phyloP scores from a whole-genome alignment of 1,139 yeast genomes.

The Debaryomyces fabryi region DNA sequence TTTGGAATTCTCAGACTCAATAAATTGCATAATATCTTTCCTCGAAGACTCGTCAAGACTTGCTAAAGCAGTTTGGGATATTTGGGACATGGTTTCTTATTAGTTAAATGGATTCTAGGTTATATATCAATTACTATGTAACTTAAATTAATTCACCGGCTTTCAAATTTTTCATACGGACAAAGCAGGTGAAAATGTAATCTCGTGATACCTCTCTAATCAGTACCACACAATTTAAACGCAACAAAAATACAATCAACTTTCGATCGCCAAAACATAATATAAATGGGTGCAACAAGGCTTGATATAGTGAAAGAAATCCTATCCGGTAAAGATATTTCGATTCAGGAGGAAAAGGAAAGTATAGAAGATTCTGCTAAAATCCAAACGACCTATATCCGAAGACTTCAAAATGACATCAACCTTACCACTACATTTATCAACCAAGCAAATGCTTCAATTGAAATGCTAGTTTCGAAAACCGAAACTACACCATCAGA shows the following conservation, averaged over 20 bases:
- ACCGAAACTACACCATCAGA: constrained; percentile 12
- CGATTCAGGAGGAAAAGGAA: neutral
- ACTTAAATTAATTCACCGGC: neutral
- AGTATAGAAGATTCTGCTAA: constrained; percentile 14
- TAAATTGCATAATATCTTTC: constrained; percentile 72
- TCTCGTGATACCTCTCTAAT: constrained; percentile 3
- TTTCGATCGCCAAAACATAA: neutral
- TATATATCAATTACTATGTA: neutral
- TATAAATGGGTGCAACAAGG: constrained; percentile 7
- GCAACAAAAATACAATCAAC: neutral
- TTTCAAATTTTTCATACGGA: constrained; percentile 6
- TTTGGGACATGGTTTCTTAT: constrained; percentile 50
- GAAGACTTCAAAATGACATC: constrained; percentile 32
- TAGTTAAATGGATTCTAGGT: neutral
- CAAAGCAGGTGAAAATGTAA: neutral
- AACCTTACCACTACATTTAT: constrained; percentile 27
- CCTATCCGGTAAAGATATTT: neutral
- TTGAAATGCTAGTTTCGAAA: constrained; percentile 17
- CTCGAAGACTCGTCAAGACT: constrained; percentile 71
- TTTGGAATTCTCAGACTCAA: constrained; percentile 83
- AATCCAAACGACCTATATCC: constrained; percentile 23
- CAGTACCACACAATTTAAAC: neutral
- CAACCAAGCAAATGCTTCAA: constrained; percentile 34
- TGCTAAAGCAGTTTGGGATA: constrained; percentile 62
- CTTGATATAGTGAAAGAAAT: constrained; percentile 11